These are phyloP conservation scores for Trichophyton rubrum DNA, from an alignment of 2,329 filamentous ascomycete species.

Conservation along the genomic window DNA sequence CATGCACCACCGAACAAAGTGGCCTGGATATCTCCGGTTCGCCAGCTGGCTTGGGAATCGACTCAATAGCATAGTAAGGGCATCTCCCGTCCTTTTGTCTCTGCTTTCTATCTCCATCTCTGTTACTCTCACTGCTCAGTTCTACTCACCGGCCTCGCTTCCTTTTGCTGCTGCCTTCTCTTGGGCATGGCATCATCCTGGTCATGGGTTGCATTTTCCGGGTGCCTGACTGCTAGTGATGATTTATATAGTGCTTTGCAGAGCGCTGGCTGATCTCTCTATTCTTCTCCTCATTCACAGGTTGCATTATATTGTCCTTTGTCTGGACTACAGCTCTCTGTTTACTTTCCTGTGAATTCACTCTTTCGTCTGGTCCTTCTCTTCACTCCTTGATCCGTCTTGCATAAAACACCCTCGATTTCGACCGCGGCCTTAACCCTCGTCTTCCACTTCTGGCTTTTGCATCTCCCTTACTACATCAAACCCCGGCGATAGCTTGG, in stretches of 20 bases:
- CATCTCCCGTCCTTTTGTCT: not conserved
- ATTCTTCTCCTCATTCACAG: not conserved
- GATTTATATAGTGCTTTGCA: not conserved
- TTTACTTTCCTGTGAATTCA: not conserved
- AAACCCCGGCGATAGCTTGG: not conserved
- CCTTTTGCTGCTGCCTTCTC: not conserved
- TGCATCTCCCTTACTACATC: not conserved
- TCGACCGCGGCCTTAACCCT: not conserved
- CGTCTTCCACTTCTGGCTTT: not conserved
- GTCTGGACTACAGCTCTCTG: not conserved
- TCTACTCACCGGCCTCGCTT: not conserved
- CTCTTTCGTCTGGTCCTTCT: not conserved
- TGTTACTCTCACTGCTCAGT: not conserved
- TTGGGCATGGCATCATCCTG: not conserved
- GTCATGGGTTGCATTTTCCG: not conserved
- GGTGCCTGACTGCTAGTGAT: not conserved
- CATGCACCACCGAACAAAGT: not conserved
- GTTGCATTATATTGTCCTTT: not conserved
- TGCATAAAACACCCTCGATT: not conserved
- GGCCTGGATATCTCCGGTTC: not conserved
- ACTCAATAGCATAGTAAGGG: not conserved
- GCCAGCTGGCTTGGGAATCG: slow-evolving; percentile 1
- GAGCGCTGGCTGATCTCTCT: not conserved
- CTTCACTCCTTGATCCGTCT: not conserved
- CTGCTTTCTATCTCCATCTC: not conserved